Evolutionary conservation across 768 basidiomycete genomes (phyloP).

Genomic region (Cubamyces sp.): DNA sequence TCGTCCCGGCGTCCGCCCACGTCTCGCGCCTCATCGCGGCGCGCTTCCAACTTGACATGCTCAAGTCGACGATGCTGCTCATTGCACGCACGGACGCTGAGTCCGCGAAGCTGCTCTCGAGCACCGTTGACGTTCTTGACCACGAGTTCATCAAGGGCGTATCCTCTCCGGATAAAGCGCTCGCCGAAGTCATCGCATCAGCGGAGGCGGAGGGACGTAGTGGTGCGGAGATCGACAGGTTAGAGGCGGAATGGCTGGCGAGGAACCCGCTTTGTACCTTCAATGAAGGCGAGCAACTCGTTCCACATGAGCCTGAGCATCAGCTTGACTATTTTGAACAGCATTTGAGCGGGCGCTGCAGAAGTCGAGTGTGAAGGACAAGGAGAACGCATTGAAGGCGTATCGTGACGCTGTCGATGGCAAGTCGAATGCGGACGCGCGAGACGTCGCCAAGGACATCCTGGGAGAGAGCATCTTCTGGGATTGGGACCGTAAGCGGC

Average conservation of each 20-base stretch:
- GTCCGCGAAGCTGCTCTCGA: constrained; percentile 81
- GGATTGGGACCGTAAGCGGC: constrained; percentile 84
- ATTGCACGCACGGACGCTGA: constrained; percentile 95
- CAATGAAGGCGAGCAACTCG: constrained; percentile 63
- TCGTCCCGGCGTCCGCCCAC: constrained; percentile 89
- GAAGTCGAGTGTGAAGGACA: constrained; percentile 49
- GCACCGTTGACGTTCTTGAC: constrained; percentile 81
- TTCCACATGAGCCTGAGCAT: background rate
- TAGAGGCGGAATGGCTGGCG: constrained; percentile 79
- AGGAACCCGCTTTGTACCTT: constrained; percentile 78
- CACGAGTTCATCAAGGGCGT: constrained; percentile 79
- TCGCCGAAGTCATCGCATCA: constrained; percentile 71
- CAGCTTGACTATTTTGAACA: constrained; percentile 30
- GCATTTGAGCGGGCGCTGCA: constrained; percentile 65
- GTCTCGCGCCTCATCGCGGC: constrained; percentile 82
- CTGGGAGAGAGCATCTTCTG: constrained; percentile 74
- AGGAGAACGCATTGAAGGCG: constrained; percentile 56
- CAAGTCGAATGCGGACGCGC: constrained; percentile 74
- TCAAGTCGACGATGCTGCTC: constrained; percentile 85
- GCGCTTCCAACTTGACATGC: constrained; percentile 88
- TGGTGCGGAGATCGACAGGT: constrained; percentile 68
- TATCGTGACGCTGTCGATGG: constrained; percentile 63
- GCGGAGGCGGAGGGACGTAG: constrained; percentile 67
- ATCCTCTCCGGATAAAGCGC: constrained; percentile 48
- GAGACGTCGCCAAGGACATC: constrained; percentile 73